These are phyloP conservation scores for Thermomyces lanuginosus DNA, from an alignment of 2,329 filamentous ascomycete genomes.

Conservation along the genomic window DNA sequence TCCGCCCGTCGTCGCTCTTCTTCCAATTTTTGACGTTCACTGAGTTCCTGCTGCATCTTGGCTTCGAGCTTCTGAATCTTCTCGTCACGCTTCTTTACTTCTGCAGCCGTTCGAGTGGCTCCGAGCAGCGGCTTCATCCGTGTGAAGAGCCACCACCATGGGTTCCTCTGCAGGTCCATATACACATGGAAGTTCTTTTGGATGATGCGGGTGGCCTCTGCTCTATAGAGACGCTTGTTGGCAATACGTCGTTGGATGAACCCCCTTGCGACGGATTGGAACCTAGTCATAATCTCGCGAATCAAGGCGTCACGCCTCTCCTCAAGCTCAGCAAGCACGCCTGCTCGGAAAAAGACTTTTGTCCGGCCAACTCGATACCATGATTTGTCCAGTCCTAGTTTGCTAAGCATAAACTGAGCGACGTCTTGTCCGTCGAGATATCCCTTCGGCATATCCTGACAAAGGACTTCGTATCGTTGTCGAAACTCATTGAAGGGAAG, in stretches of 20 bases:
- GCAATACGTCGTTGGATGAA: slow-evolving; percentile 77
- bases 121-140: slow-evolving; percentile 92
- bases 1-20: slow-evolving; percentile 82
- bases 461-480: slow-evolving; percentile 89
- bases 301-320: slow-evolving; percentile 88
- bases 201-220: slow-evolving; percentile 87
- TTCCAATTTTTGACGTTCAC: slow-evolving; percentile 63
- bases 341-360: slow-evolving; percentile 95
- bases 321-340: slow-evolving; percentile 89
- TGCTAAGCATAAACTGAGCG: slow-evolving; percentile 73
- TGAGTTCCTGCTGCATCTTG: slow-evolving; percentile 61
- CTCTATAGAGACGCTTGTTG: slow-evolving; percentile 83
- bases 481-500: slow-evolving; percentile 86
- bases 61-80: slow-evolving; percentile 77
- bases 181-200: slow-evolving; percentile 90
- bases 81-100: slow-evolving; percentile 89
- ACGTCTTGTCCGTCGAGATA: slow-evolving; percentile 82
- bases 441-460: slow-evolving; percentile 69
- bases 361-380: slow-evolving; percentile 88
- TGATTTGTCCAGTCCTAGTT: slow-evolving; percentile 66
- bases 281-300: slow-evolving; percentile 79
- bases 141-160: slow-evolving; percentile 93
- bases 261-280: slow-evolving; percentile 82
- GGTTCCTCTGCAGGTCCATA: slow-evolving; percentile 72
- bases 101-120: slow-evolving; percentile 74